Base-by-base conservation (phyloP, 805 yeast genomes). In the Candida chilensis region DNA sequence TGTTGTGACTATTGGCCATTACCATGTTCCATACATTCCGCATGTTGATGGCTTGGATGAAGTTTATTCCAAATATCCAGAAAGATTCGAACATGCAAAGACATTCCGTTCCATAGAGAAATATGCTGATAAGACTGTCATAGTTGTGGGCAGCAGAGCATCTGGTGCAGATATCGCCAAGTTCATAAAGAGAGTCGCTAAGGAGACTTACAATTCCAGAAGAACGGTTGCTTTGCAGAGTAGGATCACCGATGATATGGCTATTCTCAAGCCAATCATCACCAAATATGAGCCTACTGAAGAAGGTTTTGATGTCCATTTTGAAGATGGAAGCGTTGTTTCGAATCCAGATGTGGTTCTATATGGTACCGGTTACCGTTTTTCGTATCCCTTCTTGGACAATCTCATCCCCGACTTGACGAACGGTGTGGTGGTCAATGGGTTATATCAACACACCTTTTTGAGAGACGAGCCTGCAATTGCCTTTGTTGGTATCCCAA, bases 1-100 rank as follows among this genome's bases (percentile, higher is more conserved):
- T 5, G 70, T 74, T 3, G 48, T 78, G 7, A 80, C 85, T 5
- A 56, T 70, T 5, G 92, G 92, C 1, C 74, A 74, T 35, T 78
- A 67, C 47, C 70, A 77, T 27, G 57, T 67, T 17, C 90, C 92
- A 1, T 62, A 45, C 38, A 50, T 72, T 29, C 90, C 92, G 1
- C 52, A 61, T 14, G 60, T 67, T 27, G 47, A 51, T 2, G 87
- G 87, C 1, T 44, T 81, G 16, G 47, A 54, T 9, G 65, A 63
- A 32, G 76, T 71, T 67, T 48, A 51, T 28, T 39, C 39, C 8
- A 41, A 48, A 27, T 53, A 47, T 37, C 80, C 81, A 1, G 62
- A n/a, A n/a, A n/a, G n/a, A n/a, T n/a, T n/a, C n/a, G n/a, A n/a
- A n/a, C 74, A 68, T 40, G 65, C 71, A 10, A 67, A 67, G 35